phyloP scores from a whole-genome alignment of 495 filamentous ascomycete species.

The Podospora sp. region DNA sequence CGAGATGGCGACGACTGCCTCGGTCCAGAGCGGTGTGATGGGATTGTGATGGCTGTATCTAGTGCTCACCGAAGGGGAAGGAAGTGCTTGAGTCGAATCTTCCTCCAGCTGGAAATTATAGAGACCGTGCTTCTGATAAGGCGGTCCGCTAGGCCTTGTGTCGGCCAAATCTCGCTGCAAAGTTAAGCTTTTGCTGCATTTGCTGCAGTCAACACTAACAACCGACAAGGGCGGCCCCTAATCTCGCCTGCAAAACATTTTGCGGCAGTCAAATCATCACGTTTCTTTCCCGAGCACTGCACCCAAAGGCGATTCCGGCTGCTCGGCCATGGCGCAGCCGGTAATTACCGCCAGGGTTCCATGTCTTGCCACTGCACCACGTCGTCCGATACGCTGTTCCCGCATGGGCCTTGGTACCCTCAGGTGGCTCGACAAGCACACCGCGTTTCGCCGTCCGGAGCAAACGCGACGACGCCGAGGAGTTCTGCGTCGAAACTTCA shows the following conservation, averaged over 20 bases:
- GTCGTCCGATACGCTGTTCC: not conserved
- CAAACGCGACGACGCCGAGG: not conserved
- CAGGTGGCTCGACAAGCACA: conserved; percentile 9
- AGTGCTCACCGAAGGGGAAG: conserved; percentile 7
- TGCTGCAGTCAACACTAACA: conserved; percentile 5
- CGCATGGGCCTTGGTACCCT: not conserved
- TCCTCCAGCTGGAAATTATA: conserved; percentile 15
- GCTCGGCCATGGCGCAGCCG: conserved; percentile 35
- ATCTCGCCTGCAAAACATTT: conserved; percentile 15
- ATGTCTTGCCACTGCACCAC: not conserved
- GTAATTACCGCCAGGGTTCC: conserved; percentile 23
- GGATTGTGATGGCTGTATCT: conserved; percentile 8
- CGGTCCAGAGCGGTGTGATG: conserved; percentile 12
- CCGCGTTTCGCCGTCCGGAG: conserved; percentile 5
- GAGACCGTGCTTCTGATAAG: conserved; percentile 13
- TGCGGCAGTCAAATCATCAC: conserved; percentile 14
- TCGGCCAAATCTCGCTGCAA: conserved; percentile 15
- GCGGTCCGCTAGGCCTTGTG: conserved; percentile 6
- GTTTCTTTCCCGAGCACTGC: conserved; percentile 13
- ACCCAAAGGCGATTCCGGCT: conserved; percentile 30
- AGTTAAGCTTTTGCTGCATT: conserved; percentile 3
- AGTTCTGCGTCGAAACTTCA: not conserved
- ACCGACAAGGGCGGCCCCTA: not conserved
- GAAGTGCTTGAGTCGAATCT: conserved; percentile 12
- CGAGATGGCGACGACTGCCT: not conserved